Conservation (phyloP, 768 basidiomycete genomes). For the Strobilomyces dryophilus region DNA sequence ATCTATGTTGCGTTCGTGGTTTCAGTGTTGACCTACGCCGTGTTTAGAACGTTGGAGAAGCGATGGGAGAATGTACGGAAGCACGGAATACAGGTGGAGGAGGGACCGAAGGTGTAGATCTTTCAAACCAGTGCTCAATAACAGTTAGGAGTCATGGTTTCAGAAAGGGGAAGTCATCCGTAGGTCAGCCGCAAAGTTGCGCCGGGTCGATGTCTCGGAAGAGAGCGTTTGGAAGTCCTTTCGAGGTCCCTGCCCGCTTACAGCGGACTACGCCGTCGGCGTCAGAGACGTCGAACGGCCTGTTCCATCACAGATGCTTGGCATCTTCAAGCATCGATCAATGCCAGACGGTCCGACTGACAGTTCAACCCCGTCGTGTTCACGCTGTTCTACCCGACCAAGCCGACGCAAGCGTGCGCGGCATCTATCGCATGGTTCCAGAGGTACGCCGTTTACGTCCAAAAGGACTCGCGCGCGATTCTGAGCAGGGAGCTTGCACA, state of each 20-base stretch:
- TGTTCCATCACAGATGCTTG: background rate
- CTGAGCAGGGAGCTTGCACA: slow-evolving; percentile 12
- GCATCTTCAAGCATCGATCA: background rate
- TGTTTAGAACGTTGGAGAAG: slow-evolving; percentile 28
- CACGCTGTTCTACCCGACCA: slow-evolving; percentile 31
- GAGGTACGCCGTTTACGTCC: slow-evolving; percentile 11
- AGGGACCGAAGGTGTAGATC: background rate
- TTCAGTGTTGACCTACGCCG: slow-evolving; percentile 29
- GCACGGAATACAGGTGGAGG: background rate
- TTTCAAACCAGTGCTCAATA: background rate
- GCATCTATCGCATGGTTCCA: slow-evolving; percentile 25
- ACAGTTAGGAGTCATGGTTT: no score
- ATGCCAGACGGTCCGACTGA: slow-evolving; percentile 14
- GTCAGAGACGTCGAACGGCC: background rate
- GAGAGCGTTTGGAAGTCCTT: no score
- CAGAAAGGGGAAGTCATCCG: background rate
- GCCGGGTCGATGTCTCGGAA: background rate
- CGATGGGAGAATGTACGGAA: background rate
- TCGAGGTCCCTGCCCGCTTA: background rate
- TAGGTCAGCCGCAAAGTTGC: background rate
- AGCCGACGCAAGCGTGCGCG: background rate
- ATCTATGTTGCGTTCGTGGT: slow-evolving; percentile 38
- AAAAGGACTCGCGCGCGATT: background rate
- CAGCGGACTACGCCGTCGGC: background rate
- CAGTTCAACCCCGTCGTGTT: slow-evolving; percentile 29